Percentiles rank a stretch among this genome's conserved stretches.
phyloP scores from a whole-genome alignment of 2,329 filamentous ascomycete species.

The Alternaria conjuncta region DNA sequence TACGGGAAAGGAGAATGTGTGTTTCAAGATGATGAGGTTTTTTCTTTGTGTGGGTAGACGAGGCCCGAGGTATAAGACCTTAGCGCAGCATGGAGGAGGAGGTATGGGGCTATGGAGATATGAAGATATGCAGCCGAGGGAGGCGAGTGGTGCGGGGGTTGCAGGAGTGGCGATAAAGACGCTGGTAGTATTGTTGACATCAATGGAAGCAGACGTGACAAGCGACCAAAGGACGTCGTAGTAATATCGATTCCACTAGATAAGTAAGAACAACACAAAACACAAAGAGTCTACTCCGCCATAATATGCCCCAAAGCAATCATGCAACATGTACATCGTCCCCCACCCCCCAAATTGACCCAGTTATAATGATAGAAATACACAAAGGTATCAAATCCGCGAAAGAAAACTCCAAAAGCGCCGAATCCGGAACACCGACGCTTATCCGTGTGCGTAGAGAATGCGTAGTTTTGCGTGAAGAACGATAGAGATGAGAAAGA shows the following conservation, averaged over 20 bases:
- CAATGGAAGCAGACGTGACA: neutral
- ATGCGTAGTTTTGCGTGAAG: neutral
- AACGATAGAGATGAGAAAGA: neutral
- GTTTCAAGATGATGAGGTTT: neutral
- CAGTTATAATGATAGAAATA: neutral
- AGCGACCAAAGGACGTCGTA: neutral
- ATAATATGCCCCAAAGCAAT: neutral
- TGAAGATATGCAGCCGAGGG: neutral
- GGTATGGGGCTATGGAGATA: neutral
- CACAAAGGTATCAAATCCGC: conserved; percentile 5
- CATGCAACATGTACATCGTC: conserved; percentile 4
- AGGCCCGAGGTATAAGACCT: neutral
- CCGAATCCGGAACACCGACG: conserved; percentile 19
- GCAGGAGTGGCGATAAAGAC: neutral
- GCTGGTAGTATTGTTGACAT: neutral
- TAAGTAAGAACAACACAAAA: neutral
- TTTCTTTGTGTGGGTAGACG: neutral
- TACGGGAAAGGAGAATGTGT: neutral
- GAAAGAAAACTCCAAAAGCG: conserved; percentile 12
- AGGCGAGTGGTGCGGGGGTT: neutral
- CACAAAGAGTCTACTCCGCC: neutral
- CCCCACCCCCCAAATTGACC: neutral
- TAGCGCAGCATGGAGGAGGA: neutral
- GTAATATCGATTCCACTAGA: neutral
- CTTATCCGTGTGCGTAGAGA: conserved; percentile 10